Evolutionary conservation across 2,329 filamentous ascomycete genomes (phyloP).

Genomic region (Ophiocordyceps camponoti-rufipedis): DNA sequence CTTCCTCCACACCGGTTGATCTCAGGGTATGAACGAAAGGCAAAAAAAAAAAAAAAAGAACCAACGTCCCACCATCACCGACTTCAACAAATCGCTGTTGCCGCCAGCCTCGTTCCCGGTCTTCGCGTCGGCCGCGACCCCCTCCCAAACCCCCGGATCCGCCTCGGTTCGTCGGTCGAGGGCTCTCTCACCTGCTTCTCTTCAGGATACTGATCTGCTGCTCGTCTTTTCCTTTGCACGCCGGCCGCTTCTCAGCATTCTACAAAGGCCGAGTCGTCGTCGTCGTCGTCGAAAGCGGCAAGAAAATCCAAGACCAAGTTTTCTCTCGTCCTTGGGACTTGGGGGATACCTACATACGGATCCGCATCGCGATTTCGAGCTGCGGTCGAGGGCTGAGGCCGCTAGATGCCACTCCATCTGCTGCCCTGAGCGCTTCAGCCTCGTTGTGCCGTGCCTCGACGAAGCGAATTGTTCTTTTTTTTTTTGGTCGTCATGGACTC

Average conservation of each 20-base stretch:
- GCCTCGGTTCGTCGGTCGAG: no score
- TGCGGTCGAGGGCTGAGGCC: not conserved
- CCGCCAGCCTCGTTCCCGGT: not conserved
- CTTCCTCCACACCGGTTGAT: not conserved
- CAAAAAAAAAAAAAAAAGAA: constrained; percentile 1
- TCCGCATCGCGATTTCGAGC: not conserved
- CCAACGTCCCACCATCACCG: not conserved
- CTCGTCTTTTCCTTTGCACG: no score
- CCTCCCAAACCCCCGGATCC: not conserved
- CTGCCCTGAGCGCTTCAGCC: constrained; percentile 2
- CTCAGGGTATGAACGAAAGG: not conserved
- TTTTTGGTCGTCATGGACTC: constrained; percentile 42
- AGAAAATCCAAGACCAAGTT: no score
- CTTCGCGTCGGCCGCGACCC: not conserved
- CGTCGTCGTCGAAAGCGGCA: no score
- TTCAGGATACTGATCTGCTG: no score
- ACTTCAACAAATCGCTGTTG: not conserved
- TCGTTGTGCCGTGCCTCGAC: not conserved
- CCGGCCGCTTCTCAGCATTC: no score
- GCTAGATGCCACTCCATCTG: constrained; percentile 3
- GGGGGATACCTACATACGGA: not conserved
- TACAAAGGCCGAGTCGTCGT: no score
- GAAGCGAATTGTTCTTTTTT: not conserved
- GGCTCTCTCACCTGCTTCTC: no score
- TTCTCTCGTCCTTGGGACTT: no score